phyloP scores from a whole-genome alignment of 192 early-diverging fungal genomes.

The Mortierella antarctica region DNA sequence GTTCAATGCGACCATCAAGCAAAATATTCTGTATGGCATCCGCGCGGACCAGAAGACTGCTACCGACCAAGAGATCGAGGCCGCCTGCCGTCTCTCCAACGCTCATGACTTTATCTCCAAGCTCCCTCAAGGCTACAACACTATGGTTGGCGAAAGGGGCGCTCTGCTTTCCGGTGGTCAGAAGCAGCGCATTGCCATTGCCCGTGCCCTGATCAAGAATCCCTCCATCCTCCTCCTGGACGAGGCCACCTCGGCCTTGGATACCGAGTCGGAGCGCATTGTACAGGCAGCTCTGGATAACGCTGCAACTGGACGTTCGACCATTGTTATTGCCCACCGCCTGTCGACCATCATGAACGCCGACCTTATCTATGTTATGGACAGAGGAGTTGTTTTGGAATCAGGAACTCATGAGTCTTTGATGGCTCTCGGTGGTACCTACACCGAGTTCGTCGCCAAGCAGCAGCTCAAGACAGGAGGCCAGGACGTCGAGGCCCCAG shows the following conservation, averaged over 20 bases:
- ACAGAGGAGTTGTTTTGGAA: slow-evolving; percentile 75
- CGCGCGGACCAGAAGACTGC: slow-evolving; percentile 58
- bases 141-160: slow-evolving; percentile 88
- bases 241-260: slow-evolving; percentile 90
- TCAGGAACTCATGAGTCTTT: slow-evolving; percentile 84
- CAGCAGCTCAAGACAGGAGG: slow-evolving; percentile 69
- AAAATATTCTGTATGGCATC: slow-evolving; percentile 78
- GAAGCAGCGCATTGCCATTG: slow-evolving; percentile 96
- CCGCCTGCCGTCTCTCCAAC: slow-evolving; percentile 76
- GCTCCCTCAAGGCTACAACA: slow-evolving; percentile 88
- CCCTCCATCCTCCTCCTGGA: slow-evolving; percentile 89
- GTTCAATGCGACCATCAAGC: slow-evolving; percentile 80
- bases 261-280: slow-evolving; percentile 80
- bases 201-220: slow-evolving; percentile 90
- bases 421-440: slow-evolving; percentile 68
- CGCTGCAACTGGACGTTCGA: slow-evolving; percentile 81
- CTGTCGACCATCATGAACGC: slow-evolving; percentile 90
- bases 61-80: slow-evolving; percentile 78
- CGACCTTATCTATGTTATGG: slow-evolving; percentile 90
- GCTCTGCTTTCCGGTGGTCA: slow-evolving; percentile 86
- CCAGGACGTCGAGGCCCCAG: slow-evolving; percentile 39
- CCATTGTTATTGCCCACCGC: slow-evolving; percentile 92
- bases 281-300: slow-evolving; percentile 88
- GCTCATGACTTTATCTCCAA: slow-evolving; percentile 78
- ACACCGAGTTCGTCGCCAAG: slow-evolving; percentile 72